Conservation (phyloP, 345 rosid genomes). For the Acer saccharum region DNA sequence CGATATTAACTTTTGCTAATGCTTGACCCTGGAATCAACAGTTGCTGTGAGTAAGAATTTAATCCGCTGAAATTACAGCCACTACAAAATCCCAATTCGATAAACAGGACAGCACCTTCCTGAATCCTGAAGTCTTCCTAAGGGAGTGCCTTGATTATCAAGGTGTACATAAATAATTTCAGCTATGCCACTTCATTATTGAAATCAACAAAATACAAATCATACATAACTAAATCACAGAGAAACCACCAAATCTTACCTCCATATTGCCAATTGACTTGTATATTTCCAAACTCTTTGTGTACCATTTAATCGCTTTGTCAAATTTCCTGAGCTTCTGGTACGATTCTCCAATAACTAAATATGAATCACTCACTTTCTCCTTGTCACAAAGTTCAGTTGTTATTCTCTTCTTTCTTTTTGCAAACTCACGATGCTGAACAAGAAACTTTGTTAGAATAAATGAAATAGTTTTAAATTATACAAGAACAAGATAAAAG, state of each 20-base stretch:
- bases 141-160: constrained; percentile 4
- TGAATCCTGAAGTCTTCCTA: constrained; percentile 12
- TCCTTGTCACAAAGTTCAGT: constrained; percentile 79
- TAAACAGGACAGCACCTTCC: constrained; percentile 9
- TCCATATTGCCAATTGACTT: constrained; percentile 77
- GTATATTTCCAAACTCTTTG: constrained; percentile 65
- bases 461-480: constrained; percentile 22
- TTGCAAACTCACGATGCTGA: constrained; percentile 80
- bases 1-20: constrained; percentile 75
- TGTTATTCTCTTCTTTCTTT: constrained; percentile 75
- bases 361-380: constrained; percentile 74
- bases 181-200: background rate
- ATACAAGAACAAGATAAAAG: constrained; percentile 12
- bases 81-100: constrained; percentile 6
- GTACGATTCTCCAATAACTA: constrained; percentile 85
- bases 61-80: constrained; percentile 9
- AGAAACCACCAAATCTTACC: constrained; percentile 45
- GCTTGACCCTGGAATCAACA: constrained; percentile 81
- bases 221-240: constrained; percentile 8
- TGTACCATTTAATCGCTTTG: constrained; percentile 79
- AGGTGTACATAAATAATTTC: constrained; percentile 6
- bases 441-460: constrained; percentile 27
- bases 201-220: constrained; percentile 16
- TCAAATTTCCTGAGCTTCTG: constrained; percentile 72
- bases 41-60: constrained; percentile 25